These are phyloP conservation scores for Bertia moriformis DNA, from an alignment of 2,329 filamentous ascomycete genomes.

Conservation along the genomic window DNA sequence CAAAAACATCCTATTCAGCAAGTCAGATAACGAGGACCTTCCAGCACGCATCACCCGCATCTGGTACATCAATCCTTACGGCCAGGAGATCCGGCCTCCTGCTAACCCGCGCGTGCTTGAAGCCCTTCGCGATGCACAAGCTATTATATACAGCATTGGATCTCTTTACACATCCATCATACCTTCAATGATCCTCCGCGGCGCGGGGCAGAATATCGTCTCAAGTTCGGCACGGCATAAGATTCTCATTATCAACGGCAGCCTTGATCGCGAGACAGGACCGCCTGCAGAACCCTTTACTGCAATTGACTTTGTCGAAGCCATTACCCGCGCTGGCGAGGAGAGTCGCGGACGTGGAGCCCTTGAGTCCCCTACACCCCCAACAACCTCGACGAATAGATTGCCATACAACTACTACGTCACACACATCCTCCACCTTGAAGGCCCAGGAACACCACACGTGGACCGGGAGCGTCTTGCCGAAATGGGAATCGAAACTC, in stretches of 20 bases:
- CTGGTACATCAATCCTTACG: conserved; percentile 98
- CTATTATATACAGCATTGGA: conserved; percentile 84
- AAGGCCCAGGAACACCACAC: conserved; percentile 52
- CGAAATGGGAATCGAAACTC: conserved; percentile 59
- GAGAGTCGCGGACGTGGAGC: conserved; percentile 40
- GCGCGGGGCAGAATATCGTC: conserved; percentile 53
- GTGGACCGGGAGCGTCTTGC: conserved; percentile 54
- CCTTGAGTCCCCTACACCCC: neutral
- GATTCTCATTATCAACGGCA: conserved; percentile 74
- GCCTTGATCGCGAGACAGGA: conserved; percentile 73
- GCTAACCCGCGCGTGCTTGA: conserved; percentile 70
- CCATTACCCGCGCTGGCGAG: conserved; percentile 61
- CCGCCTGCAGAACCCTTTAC: conserved; percentile 50
- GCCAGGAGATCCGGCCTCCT: conserved; percentile 79
- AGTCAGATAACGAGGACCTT: conserved; percentile 59
- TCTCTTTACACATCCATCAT: conserved; percentile 81
- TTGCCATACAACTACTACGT: conserved; percentile 46
- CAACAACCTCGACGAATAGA: neutral
- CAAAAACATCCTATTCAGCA: conserved; percentile 71
- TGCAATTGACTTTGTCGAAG: conserved; percentile 68
- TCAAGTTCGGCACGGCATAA: conserved; percentile 44
- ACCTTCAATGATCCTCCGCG: conserved; percentile 65
- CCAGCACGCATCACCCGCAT: conserved; percentile 64
- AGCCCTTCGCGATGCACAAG: conserved; percentile 47
- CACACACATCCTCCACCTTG: conserved; percentile 70